Base-by-base conservation (phyloP, 371 early-diverging fungal genomes). In the Saksenaea vasiformis region DNA sequence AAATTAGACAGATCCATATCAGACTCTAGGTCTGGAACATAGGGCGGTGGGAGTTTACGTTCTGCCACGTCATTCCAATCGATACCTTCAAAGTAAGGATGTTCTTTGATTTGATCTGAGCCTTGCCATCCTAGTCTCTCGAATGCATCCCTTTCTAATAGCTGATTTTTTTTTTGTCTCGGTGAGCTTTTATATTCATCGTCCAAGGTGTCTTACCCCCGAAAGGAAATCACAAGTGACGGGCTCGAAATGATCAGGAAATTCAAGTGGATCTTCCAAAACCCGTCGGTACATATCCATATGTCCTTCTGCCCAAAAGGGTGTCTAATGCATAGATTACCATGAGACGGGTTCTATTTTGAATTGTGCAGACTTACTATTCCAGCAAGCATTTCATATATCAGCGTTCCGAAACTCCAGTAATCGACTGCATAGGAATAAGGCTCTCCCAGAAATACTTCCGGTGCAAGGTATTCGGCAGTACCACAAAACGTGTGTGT, bases 401-500 rank as follows among this genome's bases (percentile, higher is more conserved):
- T 79, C 19, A 98, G 79, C 0, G 97, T 92, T 1, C 98, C 99
- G 3, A 98, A 77, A 51, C 95, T 90, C 99, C 99, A 99, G 87
- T 95, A 95, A 78, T 99, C 99, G 2, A 95, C 95, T 0, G 85
- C 85, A 67, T 87, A 91, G 4, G 94, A 92, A 68, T 98, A 97
- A 31, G 86, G 89, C 10, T 86, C 82, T 4, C 91, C 93, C 44
- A 81, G 66, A 4, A 99, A 78, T 19, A 97, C 90, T 71, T 98
- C 99, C 3, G 98, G 98, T 1, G 99, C 84, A 26, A 92, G 70
- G 61, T 93, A 93, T 59, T 96, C 98, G 1, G 97, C 92, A 0
- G 99, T 97, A 4, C 99, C 99, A 68, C 98, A 96, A 68, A 96
- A 94, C 0, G 97, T 97, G 56, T 86, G 87, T 39, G 95, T 95